A percentile compares a stretch with the other conserved stretches of the same genome.
phyloP scores from a whole-genome alignment of 441 rosid genomes.

The Brassica balearica region DNA sequence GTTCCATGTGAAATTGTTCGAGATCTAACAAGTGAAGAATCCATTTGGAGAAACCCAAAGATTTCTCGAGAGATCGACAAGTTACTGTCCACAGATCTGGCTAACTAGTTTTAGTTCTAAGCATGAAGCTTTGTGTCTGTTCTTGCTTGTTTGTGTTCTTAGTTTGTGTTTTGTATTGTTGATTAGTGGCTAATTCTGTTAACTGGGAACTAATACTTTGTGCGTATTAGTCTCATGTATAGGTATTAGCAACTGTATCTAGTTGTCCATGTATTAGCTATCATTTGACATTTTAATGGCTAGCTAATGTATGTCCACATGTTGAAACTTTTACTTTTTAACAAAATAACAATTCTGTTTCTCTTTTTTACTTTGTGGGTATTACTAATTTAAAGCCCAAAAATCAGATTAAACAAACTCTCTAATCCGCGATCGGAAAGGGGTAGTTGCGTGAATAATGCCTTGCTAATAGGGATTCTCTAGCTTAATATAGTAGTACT shows the following conservation, averaged over 20 bases:
- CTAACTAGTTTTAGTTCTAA: constrained; percentile 28
- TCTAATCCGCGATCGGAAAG: background rate
- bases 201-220: constrained; percentile 39
- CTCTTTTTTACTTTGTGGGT: constrained; percentile 21
- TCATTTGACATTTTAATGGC: constrained; percentile 6
- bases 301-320: constrained; percentile 11
- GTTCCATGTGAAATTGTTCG: constrained; percentile 51
- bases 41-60: constrained; percentile 45
- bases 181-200: constrained; percentile 35
- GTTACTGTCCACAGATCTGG: constrained; percentile 39
- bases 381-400: background rate
- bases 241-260: constrained; percentile 12
- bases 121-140: constrained; percentile 3
- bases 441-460: constrained; percentile 18
- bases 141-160: constrained; percentile 15
- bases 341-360: constrained; percentile 2
- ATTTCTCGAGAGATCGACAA: constrained; percentile 45
- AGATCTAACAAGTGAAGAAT: constrained; percentile 42
- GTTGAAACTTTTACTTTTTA: background rate
- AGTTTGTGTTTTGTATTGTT: constrained; percentile 23
- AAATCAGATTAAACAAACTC: constrained; percentile 2
- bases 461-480: constrained; percentile 16
- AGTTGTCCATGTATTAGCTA: constrained; percentile 30
- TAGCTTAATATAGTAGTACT: background rate
- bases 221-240: constrained; percentile 33